Evolutionary conservation across 2,329 filamentous ascomycete species (phyloP).

Genomic region (Fusarium papillatum): DNA sequence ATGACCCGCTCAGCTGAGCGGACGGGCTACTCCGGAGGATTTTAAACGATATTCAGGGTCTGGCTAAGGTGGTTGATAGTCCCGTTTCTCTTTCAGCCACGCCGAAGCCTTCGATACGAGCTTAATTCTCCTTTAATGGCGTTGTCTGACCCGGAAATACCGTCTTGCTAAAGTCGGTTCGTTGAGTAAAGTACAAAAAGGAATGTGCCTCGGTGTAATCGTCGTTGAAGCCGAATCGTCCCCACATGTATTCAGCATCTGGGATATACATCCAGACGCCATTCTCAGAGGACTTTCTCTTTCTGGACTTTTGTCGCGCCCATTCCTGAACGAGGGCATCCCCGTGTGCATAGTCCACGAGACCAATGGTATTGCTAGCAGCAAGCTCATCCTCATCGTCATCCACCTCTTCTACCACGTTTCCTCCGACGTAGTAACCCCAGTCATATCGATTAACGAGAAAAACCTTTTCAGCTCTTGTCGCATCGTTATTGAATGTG

Average conservation of each 20-base stretch:
- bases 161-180: neutral
- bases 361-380: neutral
- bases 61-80: neutral
- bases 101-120: neutral
- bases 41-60: neutral
- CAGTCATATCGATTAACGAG: neutral
- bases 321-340: neutral
- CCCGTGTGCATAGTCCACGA: neutral
- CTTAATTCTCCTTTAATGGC: neutral
- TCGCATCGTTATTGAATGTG: neutral
- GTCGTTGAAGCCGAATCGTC: neutral
- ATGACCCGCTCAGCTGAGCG: neutral
- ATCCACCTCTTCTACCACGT: neutral
- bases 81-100: neutral
- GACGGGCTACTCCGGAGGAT: neutral
- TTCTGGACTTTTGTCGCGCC: neutral
- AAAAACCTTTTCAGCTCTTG: neutral
- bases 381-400: neutral
- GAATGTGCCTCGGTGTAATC: neutral
- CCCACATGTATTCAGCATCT: neutral
- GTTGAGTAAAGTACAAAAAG: neutral
- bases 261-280: conserved; percentile 3
- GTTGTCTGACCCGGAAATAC: neutral
- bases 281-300: neutral
- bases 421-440: neutral